Evolutionary conservation across 2,329 filamentous ascomycete species (phyloP), one percentile per base, ranked within the genome.

Genomic region (Chrysosporium queenslandicum): DNA sequence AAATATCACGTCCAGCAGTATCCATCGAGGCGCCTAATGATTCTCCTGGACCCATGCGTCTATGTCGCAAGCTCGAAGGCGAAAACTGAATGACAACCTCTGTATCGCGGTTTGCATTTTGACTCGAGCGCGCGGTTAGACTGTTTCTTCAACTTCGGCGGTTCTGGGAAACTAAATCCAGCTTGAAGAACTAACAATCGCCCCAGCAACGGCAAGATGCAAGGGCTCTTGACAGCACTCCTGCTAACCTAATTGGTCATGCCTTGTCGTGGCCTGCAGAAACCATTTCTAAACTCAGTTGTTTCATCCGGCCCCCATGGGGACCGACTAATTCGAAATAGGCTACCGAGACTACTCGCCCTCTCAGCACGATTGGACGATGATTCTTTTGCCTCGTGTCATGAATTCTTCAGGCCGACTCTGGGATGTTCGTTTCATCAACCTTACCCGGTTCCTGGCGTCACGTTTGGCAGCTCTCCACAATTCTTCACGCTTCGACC

Each of bases 401-500:
- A 41, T 14, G 3, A 46, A 20, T 52, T 46, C 42, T 52, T 46
- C 40, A 52, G 50, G 32, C 34, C n/a, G 23, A 18, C 18, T 52
- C 27, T 25, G 6, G 39, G 48, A 9, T 25, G 12, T 14, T 51
- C n/a, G 39, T 43, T 36, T 37, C 40, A 34, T 45, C 30, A 39
- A 27, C 14, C 32, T 20, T 29, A 18, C 12, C 20, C 34, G 27
- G 20, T 43, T 16, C 30, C 18, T 32, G 37, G 37, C 25, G 30
- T 21, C 42, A 23, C 5, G 23, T 12, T 41, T 29, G 6, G 16
- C 14, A 40, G 23, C 20, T 52, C 16, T 40, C 41, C 50, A 47
- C 50, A 52, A 16, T 51, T 51, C 49, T 51, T 51, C 49, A 51
- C 18, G n/a, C 20, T 51, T 51, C 20, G 45, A 25, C 8, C 14